Conservation (phyloP, 495 filamentous ascomycete species). For the Pseudotulostoma volvatum region DNA sequence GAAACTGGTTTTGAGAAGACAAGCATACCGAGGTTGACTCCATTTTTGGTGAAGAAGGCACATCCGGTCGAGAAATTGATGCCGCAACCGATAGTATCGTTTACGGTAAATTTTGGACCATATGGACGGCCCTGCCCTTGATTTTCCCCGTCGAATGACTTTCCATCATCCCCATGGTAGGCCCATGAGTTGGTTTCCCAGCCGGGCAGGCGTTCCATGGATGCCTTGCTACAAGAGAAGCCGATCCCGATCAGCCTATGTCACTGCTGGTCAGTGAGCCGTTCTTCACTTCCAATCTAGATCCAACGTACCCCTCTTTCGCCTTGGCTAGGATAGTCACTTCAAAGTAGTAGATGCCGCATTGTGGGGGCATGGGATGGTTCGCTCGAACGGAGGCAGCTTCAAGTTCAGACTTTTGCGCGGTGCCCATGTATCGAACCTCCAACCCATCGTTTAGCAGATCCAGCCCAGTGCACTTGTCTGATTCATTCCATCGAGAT, state of each 20-base stretch:
- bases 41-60: conserved; percentile 94
- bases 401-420: conserved; percentile 59
- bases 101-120: conserved; percentile 50
- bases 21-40: conserved; percentile 51
- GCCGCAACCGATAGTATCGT: conserved; percentile 85
- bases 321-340: conserved; percentile 70
- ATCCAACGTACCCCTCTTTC: conserved; percentile 62
- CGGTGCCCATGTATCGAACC: conserved; percentile 51
- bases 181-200: conserved; percentile 97
- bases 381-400: conserved; percentile 74
- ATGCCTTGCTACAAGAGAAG: conserved; percentile 59
- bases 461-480: conserved; percentile 61
- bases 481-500: conserved; percentile 62
- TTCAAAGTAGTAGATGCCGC: conserved; percentile 95
- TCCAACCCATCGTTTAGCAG: conserved; percentile 59
- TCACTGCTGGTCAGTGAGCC: conserved; percentile 11
- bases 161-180: conserved; percentile 93
- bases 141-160: conserved; percentile 53
- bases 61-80: conserved; percentile 80
- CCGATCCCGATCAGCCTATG: conserved; percentile 71
- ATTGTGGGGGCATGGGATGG: conserved; percentile 77
- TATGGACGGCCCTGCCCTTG: conserved; percentile 60
- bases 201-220: conserved; percentile 69
- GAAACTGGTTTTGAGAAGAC: conserved; percentile 2
- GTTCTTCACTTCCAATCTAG: not conserved